These are phyloP conservation scores for Saccharomycodes ludwigii DNA, from an alignment of 805 yeast species.

Conservation along the genomic window DNA sequence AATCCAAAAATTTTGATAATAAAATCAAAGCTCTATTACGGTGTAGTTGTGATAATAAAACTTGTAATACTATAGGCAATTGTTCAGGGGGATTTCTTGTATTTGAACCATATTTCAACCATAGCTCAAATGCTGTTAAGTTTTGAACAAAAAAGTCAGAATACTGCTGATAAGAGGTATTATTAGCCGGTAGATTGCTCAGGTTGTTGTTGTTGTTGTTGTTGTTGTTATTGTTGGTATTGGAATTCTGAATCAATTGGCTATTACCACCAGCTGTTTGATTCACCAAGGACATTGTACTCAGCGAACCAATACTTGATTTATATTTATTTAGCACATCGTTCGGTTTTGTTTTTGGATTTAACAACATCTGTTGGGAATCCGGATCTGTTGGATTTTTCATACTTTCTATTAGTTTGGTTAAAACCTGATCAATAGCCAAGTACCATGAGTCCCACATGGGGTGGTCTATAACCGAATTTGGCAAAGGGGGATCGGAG, in stretches of 20 bases:
- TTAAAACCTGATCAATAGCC: conserved; percentile 87
- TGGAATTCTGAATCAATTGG: conserved; percentile 2
- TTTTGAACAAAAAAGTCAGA: conserved; percentile 94
- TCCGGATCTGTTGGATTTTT: conserved; percentile 23
- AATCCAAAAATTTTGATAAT: conserved; percentile 73
- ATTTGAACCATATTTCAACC: conserved; percentile 86
- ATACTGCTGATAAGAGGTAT: conserved; percentile 50
- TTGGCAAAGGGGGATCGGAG: conserved; percentile 88
- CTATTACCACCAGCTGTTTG: conserved; percentile 12
- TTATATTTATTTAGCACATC: conserved; percentile 18
- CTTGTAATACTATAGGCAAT: conserved; percentile 86
- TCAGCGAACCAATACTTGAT: conserved; percentile 22
- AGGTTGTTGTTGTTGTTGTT: conserved; percentile 9
- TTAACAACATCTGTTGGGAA: conserved; percentile 14
- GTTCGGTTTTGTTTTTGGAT: conserved; percentile 10
- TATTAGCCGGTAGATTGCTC: conserved; percentile 18
- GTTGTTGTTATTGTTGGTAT: conserved; percentile 8
- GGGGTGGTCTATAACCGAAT: conserved; percentile 63
- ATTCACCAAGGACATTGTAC: conserved; percentile 25
- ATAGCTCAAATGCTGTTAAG: conserved; percentile 87
- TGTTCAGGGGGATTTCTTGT: conserved; percentile 87
- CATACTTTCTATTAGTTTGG: conserved; percentile 44
- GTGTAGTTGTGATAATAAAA: conserved; percentile 85
- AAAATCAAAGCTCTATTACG: conserved; percentile 78
- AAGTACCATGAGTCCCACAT: conserved; percentile 99